A percentile compares a stretch with the other conserved stretches of the same genome.
phyloP scores from a whole-genome alignment of 208 protist species.

The Trypanosoma platydactyli region DNA sequence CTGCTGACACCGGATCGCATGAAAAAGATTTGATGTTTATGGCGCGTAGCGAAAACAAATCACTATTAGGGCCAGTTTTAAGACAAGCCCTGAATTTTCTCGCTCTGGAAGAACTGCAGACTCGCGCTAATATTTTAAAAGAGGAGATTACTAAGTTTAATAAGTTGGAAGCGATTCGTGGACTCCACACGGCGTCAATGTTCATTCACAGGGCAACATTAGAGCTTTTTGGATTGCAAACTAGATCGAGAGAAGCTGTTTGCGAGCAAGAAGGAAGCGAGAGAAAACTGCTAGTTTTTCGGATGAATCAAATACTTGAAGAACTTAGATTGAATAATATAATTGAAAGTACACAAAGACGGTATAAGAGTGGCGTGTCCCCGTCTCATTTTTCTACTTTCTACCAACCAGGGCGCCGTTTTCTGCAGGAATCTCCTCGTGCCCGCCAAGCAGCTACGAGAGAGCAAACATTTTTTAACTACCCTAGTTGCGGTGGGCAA shows the following conservation, averaged over 20 bases:
- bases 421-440: background rate
- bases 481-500: background rate
- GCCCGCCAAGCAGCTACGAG: background rate
- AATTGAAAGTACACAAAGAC: conserved; percentile 20
- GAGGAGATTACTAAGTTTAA: conserved; percentile 36
- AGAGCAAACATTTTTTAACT: conserved; percentile 4
- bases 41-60: background rate
- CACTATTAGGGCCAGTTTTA: conserved; percentile 37
- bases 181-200: conserved; percentile 39
- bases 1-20: background rate
- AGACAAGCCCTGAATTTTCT: conserved; percentile 50
- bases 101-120: conserved; percentile 40
- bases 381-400: background rate
- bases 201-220: conserved; percentile 44
- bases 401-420: background rate
- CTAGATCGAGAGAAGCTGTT: conserved; percentile 36
- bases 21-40: background rate
- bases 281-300: conserved; percentile 38
- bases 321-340: conserved; percentile 32
- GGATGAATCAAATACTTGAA: conserved; percentile 42
- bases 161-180: conserved; percentile 32
- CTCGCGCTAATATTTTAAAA: conserved; percentile 35
- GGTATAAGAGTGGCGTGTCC: conserved; percentile 3
- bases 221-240: conserved; percentile 50
- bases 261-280: conserved; percentile 48